Base-by-base conservation (phyloP, 148 eudicot species). In the Arbutus unedo region DNA sequence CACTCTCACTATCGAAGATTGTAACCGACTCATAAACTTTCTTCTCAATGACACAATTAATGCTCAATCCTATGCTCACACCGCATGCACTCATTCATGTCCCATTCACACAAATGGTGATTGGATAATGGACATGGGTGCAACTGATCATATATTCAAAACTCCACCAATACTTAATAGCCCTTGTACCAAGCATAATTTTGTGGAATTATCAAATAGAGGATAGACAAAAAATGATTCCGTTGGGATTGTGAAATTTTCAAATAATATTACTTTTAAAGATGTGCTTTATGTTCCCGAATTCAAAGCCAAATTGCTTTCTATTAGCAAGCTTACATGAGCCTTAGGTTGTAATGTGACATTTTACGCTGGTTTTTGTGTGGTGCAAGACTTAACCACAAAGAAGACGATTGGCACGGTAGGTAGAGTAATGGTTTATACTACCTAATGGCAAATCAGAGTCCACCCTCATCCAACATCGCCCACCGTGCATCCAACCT, bases 391-490 rank as follows among this genome's bases (percentile, higher is more conserved):
- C 43, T 6, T 21, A 11, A 31, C 51, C 49, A 75, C 78, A 23
- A 75, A 25, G 78, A 75, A 51, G 78, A 75, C 56, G 78, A 75
- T 48, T 75, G 78, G 23, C 55, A 13, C 4, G n/a, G 78, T 25
- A 75, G 18, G 31, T 56, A 49, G 53, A 38, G 3, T 76, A 54
- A 51, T 50, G 57, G 79, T 18, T 43, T 76, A 18, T 76, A 76
- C 43, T 76, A 76, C 79, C 57, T 76, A 19, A 41, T 43, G 3
- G 2, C 11, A 18, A 15, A 76, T 16, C 76, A 72, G 43, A 25
- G 8, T 49, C 49, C 47, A 25, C 0, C 11, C 48, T 72, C 43
- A 15, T 2, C 47, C 15, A 38, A 72, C 76, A 8, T 5, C 47
- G 16, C 25, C 60, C 3, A 6, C 3, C 3, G 11, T 1, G 13